Conservation (phyloP, 2,329 filamentous ascomycete species). For the Hypomyces perniciosus region DNA sequence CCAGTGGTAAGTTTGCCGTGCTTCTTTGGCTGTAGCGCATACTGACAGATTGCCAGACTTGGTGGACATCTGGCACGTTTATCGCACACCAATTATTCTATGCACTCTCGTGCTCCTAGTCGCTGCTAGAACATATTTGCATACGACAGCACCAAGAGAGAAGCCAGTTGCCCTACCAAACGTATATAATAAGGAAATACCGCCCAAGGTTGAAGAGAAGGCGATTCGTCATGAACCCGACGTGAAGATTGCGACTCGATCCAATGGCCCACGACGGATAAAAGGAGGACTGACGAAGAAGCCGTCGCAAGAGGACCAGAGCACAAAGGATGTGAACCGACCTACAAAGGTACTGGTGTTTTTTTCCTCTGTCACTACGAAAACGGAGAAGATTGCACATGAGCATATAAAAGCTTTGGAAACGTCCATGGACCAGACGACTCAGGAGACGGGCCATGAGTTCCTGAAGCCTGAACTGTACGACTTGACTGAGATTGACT, state of each 20-base stretch:
- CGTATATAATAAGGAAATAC: conserved; percentile 23
- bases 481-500: conserved; percentile 80
- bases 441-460: conserved; percentile 27
- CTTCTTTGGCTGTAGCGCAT: background rate
- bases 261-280: conserved; percentile 43
- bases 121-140: conserved; percentile 37
- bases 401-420: conserved; percentile 54
- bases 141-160: conserved; percentile 29
- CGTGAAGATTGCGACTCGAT: conserved; percentile 24
- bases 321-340: conserved; percentile 27
- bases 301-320: conserved; percentile 19
- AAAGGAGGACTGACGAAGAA: conserved; percentile 37
- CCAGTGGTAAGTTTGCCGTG: conserved; percentile 11
- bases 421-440: conserved; percentile 45
- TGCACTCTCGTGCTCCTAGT: conserved; percentile 32
- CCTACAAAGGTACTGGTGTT: conserved; percentile 73
- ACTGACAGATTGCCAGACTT: conserved; percentile 23
- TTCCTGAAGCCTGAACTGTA: conserved; percentile 58
- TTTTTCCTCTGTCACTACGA: conserved; percentile 82
- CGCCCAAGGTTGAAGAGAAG: conserved; percentile 7
- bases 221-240: conserved; percentile 13
- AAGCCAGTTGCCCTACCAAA: conserved; percentile 34
- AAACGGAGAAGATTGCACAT: conserved; percentile 68
- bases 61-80: conserved; percentile 41
- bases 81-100: conserved; percentile 41